phyloP scores from a whole-genome alignment of 1,284 basidiomycete genomes.

The Ganoderma multipileum region DNA sequence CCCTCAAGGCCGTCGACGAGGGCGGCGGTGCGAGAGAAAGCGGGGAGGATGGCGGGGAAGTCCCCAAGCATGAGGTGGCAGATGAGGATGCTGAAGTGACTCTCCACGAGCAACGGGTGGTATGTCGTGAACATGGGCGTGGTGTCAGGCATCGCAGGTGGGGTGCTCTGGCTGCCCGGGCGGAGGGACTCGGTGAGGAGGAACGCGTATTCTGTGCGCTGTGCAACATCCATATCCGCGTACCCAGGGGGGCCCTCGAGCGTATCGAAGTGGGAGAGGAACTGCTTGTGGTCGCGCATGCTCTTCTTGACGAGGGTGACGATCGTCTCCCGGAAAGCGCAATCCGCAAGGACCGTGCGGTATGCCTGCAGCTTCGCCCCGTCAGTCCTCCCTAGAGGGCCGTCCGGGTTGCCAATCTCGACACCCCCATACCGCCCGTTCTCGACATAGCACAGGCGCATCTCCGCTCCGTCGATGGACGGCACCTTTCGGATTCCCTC shows the following conservation, averaged over 20 bases:
- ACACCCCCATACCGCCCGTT: slow-evolving; percentile 78
- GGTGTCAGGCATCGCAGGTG: slow-evolving; percentile 43
- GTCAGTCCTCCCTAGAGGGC: slow-evolving; percentile 66
- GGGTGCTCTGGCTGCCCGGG: slow-evolving; percentile 57
- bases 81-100: slow-evolving; percentile 78
- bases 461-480: slow-evolving; percentile 68
- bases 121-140: slow-evolving; percentile 79
- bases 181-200: slow-evolving; percentile 68
- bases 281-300: slow-evolving; percentile 81
- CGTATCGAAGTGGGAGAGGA: slow-evolving; percentile 80
- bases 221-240: slow-evolving; percentile 55
- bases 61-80: slow-evolving; percentile 78
- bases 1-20: slow-evolving; percentile 82
- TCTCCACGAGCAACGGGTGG: slow-evolving; percentile 84
- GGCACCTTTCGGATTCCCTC: slow-evolving; percentile 68
- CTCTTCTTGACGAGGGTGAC: slow-evolving; percentile 66
- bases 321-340: slow-evolving; percentile 64
- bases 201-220: slow-evolving; percentile 69
- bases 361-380: slow-evolving; percentile 71
- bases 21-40: slow-evolving; percentile 67
- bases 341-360: slow-evolving; percentile 57
- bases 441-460: slow-evolving; percentile 74
- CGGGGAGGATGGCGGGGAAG: slow-evolving; percentile 62
- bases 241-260: slow-evolving; percentile 51
- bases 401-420: slow-evolving; percentile 77